Percentiles rank a stretch among this genome's conserved stretches.
These are phyloP conservation scores for Boeremia exigua DNA, from an alignment of 2,329 filamentous ascomycete genomes.

Conservation along the genomic window DNA sequence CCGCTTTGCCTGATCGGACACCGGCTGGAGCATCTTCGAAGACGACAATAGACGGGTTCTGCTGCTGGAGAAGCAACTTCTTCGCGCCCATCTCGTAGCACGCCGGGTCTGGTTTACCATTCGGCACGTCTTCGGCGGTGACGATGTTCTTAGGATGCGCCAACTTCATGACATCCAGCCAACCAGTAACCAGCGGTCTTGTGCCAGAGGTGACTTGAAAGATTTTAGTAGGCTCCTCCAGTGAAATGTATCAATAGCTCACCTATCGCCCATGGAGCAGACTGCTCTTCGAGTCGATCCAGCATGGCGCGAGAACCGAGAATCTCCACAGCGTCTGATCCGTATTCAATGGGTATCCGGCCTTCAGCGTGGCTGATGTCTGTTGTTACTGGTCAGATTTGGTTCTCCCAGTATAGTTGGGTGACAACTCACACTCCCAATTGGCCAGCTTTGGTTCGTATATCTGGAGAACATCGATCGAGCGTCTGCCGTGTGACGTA, in stretches of 20 bases:
- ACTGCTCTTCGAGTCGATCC: constrained; percentile 65
- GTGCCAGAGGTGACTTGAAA: constrained; percentile 59
- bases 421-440: constrained; percentile 77
- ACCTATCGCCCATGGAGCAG: constrained; percentile 78
- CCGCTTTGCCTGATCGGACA: constrained; percentile 80
- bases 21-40: constrained; percentile 90
- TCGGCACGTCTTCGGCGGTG: constrained; percentile 57
- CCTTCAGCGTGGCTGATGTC: constrained; percentile 82
- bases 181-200: constrained; percentile 55
- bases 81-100: constrained; percentile 55
- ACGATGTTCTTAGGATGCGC: constrained; percentile 55
- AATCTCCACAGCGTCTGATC: constrained; percentile 80
- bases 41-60: constrained; percentile 66
- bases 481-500: constrained; percentile 88
- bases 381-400: constrained; percentile 46
- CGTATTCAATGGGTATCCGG: constrained; percentile 76
- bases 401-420: background rate
- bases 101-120: constrained; percentile 59
- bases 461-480: constrained; percentile 82
- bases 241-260: background rate
- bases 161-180: constrained; percentile 57
- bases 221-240: background rate
- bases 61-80: constrained; percentile 51
- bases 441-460: constrained; percentile 86
- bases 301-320: constrained; percentile 79